A percentile compares a stretch with the other conserved stretches of the same genome.
Evolutionary conservation across 202 grass and related monocot genomes (phyloP).

Genomic region (Bolboschoenoplectus hybrid): DNA sequence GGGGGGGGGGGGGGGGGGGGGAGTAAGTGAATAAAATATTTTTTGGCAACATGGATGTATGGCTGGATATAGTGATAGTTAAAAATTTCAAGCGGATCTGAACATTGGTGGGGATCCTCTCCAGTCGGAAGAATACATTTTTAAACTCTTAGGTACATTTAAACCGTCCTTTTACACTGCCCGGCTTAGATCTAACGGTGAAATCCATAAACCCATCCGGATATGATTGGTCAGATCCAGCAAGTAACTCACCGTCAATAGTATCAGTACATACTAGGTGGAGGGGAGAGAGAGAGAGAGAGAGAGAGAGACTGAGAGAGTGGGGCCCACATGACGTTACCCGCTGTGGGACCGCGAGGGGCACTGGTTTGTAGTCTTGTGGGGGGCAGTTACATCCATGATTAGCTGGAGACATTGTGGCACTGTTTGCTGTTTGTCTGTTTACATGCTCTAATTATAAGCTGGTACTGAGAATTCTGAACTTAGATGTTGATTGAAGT

Average conservation of each 20-base stretch:
- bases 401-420: slow-evolving; percentile 16
- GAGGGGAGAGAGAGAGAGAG: background rate
- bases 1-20: no score
- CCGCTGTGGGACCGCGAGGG: background rate
- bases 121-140: background rate
- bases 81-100: background rate
- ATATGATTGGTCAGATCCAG: background rate
- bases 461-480: background rate
- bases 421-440: background rate
- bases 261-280: background rate
- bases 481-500: background rate
- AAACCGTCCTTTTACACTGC: background rate
- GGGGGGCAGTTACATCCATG: slow-evolving; percentile 5
- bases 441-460: background rate
- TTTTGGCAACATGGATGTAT: background rate
- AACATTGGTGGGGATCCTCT: background rate
- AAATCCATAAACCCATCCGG: background rate
- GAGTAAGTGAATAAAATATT: background rate
- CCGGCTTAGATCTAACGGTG: background rate
- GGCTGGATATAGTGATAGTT: background rate
- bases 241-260: no score
- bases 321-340: background rate
- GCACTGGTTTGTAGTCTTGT: background rate
- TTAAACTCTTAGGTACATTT: no score
- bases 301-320: no score